Evolutionary conservation across 768 basidiomycete genomes (phyloP).

Genomic region (Termitomyces titanicus): DNA sequence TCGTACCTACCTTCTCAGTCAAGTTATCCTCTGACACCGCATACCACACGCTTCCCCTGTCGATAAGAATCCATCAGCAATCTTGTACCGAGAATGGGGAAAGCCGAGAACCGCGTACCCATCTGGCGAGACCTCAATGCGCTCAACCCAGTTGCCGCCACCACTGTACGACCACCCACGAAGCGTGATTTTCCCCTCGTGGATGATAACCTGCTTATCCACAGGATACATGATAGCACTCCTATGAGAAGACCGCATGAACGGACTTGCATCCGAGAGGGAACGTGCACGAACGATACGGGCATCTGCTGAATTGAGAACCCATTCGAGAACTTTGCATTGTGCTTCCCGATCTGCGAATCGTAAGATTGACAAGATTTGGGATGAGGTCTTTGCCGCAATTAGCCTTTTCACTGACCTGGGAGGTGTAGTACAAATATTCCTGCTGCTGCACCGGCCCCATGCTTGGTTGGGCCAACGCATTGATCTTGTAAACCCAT

Average conservation of each 20-base stretch:
- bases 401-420: slow-evolving; percentile 24
- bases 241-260: slow-evolving; percentile 20
- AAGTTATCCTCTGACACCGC: slow-evolving; percentile 40
- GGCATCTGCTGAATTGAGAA: slow-evolving; percentile 59
- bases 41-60: slow-evolving; percentile 49
- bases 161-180: slow-evolving; percentile 43
- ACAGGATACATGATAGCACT: slow-evolving; percentile 45
- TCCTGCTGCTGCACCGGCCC: slow-evolving; percentile 53
- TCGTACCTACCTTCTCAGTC: slow-evolving; percentile 39
- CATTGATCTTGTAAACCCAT: slow-evolving; percentile 52
- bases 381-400: not conserved
- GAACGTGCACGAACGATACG: slow-evolving; percentile 41
- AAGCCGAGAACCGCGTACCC: slow-evolving; percentile 27
- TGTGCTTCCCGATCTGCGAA: slow-evolving; percentile 48
- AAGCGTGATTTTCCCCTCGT: slow-evolving; percentile 43
- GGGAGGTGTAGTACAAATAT: slow-evolving; percentile 48
- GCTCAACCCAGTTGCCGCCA: slow-evolving; percentile 51
- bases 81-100: not conserved
- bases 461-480: slow-evolving; percentile 42
- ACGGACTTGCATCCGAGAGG: not conserved
- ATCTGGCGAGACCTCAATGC: slow-evolving; percentile 52
- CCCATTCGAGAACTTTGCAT: slow-evolving; percentile 47
- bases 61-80: not conserved
- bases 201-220: slow-evolving; percentile 43
- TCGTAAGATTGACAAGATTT: not conserved